A percentile compares a stretch with the other conserved stretches of the same genome.
phyloP scores from a whole-genome alignment of 768 basidiomycete species.

The Rhodotorula graminis region DNA sequence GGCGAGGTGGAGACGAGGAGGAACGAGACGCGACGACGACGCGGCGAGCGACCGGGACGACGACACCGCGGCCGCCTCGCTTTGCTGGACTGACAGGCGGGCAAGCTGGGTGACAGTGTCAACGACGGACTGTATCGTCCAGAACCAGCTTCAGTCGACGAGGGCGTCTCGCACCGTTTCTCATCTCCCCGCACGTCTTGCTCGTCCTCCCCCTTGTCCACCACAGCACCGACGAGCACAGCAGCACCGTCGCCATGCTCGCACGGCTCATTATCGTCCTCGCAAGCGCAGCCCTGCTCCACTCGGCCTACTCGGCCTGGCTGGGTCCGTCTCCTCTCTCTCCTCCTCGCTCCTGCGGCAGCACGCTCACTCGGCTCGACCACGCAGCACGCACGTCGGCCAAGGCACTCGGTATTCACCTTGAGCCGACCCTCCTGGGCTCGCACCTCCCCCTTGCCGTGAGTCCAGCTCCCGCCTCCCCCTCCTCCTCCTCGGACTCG shows the following conservation, averaged over 20 bases:
- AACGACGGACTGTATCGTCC: too few relatives aligned
- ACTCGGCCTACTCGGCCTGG: conserved; percentile 24
- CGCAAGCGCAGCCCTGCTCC: neutral
- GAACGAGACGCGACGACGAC: too few relatives aligned
- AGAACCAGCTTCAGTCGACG: too few relatives aligned
- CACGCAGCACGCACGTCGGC: neutral
- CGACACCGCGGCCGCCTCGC: too few relatives aligned
- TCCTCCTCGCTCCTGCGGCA: too few relatives aligned
- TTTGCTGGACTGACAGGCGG: too few relatives aligned
- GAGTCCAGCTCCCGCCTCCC: too few relatives aligned
- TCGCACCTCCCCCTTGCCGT: neutral
- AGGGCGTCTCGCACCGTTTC: too few relatives aligned
- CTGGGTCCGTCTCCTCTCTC: neutral
- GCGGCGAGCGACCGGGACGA: too few relatives aligned
- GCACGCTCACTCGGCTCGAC: neutral
- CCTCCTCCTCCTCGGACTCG: neutral
- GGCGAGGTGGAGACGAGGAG: too few relatives aligned
- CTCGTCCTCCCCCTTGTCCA: neutral
- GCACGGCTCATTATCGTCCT: neutral
- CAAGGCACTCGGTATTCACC: neutral
- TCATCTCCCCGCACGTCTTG: neutral
- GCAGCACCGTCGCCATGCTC: neutral
- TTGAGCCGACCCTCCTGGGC: neutral
- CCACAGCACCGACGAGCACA: neutral
- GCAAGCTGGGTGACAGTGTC: too few relatives aligned